Conservation (phyloP, 495 filamentous ascomycete genomes). For the Neurospora cerealis region DNA sequence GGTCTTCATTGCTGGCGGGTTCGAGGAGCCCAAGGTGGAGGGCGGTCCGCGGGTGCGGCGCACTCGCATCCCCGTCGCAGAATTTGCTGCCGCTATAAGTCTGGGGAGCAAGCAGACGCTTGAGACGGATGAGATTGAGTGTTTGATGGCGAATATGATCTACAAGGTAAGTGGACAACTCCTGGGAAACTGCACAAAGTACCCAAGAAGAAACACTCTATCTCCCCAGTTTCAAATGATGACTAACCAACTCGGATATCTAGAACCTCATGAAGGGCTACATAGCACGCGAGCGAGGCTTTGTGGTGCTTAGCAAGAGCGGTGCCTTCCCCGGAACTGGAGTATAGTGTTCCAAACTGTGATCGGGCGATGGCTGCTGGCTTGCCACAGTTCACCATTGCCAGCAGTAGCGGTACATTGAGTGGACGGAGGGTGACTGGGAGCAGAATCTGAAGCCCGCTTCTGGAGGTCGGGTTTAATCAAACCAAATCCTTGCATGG, state of each 20-base stretch:
- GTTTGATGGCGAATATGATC: slow-evolving; percentile 85
- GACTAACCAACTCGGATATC: background rate
- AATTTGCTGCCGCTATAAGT: slow-evolving; percentile 58
- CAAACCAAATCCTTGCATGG: background rate
- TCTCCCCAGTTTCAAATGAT: background rate
- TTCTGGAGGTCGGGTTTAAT: background rate
- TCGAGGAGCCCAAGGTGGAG: slow-evolving; percentile 59
- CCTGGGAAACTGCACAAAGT: background rate
- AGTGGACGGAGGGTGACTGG: background rate
- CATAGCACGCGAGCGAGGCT: slow-evolving; percentile 79
- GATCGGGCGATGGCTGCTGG: background rate
- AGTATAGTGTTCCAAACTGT: slow-evolving; percentile 43
- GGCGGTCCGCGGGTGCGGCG: slow-evolving; percentile 49
- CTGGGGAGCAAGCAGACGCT: slow-evolving; percentile 51
- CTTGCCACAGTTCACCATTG: background rate
- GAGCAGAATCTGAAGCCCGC: background rate
- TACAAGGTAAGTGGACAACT: slow-evolving; percentile 66
- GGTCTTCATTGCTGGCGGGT: slow-evolving; percentile 74
- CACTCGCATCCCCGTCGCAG: slow-evolving; percentile 68
- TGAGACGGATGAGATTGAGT: slow-evolving; percentile 91
- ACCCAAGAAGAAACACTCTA: background rate
- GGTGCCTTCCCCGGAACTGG: slow-evolving; percentile 95
- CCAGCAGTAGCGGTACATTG: background rate
- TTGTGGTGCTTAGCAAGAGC: slow-evolving; percentile 81
- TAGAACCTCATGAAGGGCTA: slow-evolving; percentile 96